These are phyloP conservation scores for Curvularia spicifera DNA, from an alignment of 2,329 filamentous ascomycete genomes.

Conservation along the genomic window DNA sequence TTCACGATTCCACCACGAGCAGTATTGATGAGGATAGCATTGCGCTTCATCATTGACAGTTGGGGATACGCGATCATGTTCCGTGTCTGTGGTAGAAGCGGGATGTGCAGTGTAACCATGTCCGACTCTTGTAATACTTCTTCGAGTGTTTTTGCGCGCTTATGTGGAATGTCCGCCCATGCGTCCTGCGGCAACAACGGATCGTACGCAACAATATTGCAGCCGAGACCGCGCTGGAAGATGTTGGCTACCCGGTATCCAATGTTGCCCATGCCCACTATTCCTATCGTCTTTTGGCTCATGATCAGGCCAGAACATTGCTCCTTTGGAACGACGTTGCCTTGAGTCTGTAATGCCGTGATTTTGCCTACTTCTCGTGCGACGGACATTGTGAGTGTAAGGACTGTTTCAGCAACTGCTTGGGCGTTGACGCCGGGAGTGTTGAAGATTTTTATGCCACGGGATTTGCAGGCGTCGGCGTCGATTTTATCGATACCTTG, in stretches of 20 bases:
- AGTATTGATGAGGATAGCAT: constrained; percentile 56
- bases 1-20: constrained; percentile 58
- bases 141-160: constrained; percentile 27
- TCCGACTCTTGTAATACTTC: constrained; percentile 23
- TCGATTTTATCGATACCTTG: constrained; percentile 55
- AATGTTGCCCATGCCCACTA: constrained; percentile 56
- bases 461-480: constrained; percentile 45
- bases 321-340: constrained; percentile 50
- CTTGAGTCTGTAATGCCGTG: constrained; percentile 39
- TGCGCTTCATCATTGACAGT: constrained; percentile 50
- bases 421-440: constrained; percentile 56
- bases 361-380: constrained; percentile 32
- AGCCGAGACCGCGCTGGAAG: constrained; percentile 48
- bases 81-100: constrained; percentile 33
- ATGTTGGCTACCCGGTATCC: constrained; percentile 26
- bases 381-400: constrained; percentile 48
- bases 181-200: constrained; percentile 53
- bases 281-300: constrained; percentile 53
- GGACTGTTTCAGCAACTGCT: constrained; percentile 52
- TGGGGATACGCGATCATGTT: constrained; percentile 45
- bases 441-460: constrained; percentile 55
- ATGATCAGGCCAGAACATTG: constrained; percentile 52
- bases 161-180: constrained; percentile 31
- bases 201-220: constrained; percentile 51
- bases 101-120: constrained; percentile 32